A percentile compares a stretch with the other conserved stretches of the same genome.
phyloP scores from a whole-genome alignment of 352 stramenopile genomes.

The Globisporangium carolinianum region DNA sequence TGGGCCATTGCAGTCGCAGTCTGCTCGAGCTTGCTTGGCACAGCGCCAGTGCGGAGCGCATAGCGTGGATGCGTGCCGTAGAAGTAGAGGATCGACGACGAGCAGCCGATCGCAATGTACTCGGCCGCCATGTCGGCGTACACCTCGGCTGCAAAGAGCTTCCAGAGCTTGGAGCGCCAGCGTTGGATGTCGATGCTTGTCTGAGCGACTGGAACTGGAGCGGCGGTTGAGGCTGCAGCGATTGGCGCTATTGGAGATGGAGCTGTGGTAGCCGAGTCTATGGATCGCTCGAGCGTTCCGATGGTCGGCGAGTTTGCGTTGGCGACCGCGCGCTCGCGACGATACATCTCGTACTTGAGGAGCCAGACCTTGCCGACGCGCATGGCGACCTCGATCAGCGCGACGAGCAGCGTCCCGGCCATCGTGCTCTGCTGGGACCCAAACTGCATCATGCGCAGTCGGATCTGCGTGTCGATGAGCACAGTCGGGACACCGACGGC shows the following conservation, averaged over 20 bases:
- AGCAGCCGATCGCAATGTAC: slow-evolving; percentile 37
- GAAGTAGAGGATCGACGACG: slow-evolving; percentile 31
- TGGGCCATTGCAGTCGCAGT: not conserved
- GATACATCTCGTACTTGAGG: slow-evolving; percentile 1
- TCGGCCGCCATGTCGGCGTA: slow-evolving; percentile 38
- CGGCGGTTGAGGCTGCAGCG: not conserved
- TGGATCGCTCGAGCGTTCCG: not conserved
- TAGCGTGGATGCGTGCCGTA: slow-evolving; percentile 25
- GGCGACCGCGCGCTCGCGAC: not conserved
- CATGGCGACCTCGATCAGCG: slow-evolving; percentile 1
- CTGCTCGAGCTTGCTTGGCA: not conserved
- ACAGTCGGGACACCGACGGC: slow-evolving; percentile 15
- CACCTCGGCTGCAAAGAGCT: slow-evolving; percentile 22
- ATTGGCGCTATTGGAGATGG: no score
- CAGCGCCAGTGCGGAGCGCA: not conserved
- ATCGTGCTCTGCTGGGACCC: slow-evolving; percentile 2
- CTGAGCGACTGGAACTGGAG: no score
- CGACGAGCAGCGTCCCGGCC: not conserved
- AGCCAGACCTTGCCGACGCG: not conserved
- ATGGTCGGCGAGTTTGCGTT: not conserved
- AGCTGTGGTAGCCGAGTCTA: no score
- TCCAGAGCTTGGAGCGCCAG: slow-evolving; percentile 16
- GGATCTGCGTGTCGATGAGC: slow-evolving; percentile 17
- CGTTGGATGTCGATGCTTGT: not conserved
- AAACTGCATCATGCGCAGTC: slow-evolving; percentile 3